Conservation (phyloP, 257 asterid genomes). For the Eucommia ulmoides region DNA sequence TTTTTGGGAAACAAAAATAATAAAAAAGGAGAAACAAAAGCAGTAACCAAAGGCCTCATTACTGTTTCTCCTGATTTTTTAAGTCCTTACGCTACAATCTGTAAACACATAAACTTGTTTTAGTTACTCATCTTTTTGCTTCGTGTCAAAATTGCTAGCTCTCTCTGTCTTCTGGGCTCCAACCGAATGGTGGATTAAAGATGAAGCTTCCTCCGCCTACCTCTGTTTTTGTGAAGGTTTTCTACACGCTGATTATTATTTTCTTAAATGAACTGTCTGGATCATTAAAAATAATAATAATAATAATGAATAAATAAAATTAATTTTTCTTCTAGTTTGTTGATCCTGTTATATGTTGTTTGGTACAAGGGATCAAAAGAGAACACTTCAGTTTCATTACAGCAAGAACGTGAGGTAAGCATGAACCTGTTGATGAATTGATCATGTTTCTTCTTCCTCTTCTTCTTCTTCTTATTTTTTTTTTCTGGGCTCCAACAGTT, state of each 20-base stretch:
- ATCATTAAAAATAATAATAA: too few relatives aligned
- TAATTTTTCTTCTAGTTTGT: conserved; percentile 7
- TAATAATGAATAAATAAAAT: too few relatives aligned
- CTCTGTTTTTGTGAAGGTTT: conserved; percentile 41
- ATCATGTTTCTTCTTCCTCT: background rate
- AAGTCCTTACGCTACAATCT: too few relatives aligned
- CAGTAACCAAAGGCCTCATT: too few relatives aligned
- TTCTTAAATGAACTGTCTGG: background rate
- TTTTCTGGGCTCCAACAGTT: background rate
- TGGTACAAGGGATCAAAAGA: conserved; percentile 84
- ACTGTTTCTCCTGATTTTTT: too few relatives aligned
- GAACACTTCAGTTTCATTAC: conserved; percentile 59
- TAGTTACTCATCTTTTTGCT: background rate
- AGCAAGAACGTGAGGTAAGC: conserved; percentile 54
- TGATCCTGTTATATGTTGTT: conserved; percentile 29
- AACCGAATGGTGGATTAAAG: conserved; percentile 21
- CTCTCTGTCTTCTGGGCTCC: conserved; percentile 55
- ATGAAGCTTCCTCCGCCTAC: conserved; percentile 27
- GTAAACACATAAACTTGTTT: too few relatives aligned
- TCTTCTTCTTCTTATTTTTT: background rate
- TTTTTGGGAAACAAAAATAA: too few relatives aligned
- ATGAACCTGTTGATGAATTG: background rate
- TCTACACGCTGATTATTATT: background rate
- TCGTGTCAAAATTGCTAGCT: conserved; percentile 32
- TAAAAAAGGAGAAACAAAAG: too few relatives aligned